A percentile compares a stretch with the other conserved stretches of the same genome.
Conservation (phyloP, 495 filamentous ascomycete genomes). For the Cercophora samala region DNA sequence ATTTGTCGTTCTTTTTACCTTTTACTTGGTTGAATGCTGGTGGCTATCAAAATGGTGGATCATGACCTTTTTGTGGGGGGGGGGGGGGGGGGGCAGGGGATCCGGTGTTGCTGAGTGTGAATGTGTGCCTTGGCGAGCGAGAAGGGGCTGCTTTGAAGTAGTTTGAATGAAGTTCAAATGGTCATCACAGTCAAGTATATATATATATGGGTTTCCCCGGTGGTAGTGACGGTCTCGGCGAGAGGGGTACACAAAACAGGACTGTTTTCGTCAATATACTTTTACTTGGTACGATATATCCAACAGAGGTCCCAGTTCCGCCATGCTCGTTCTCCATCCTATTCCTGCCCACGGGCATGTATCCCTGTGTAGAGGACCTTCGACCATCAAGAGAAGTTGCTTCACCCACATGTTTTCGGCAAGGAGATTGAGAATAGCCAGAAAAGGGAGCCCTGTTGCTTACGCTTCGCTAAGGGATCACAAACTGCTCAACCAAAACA, state of each 20-base stretch:
- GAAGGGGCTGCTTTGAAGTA: neutral
- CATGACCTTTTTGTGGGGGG: neutral
- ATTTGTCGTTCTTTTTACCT: neutral
- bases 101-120: neutral
- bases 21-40: neutral
- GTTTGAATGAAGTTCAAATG: neutral
- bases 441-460: no score
- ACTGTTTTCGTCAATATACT: neutral
- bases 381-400: no score
- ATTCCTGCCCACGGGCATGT: no score
- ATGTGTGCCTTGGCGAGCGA: neutral
- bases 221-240: neutral
- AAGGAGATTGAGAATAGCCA: no score
- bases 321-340: neutral
- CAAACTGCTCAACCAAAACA: constrained; percentile 41
- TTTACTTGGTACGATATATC: neutral
- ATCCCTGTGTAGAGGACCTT: no score
- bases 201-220: neutral
- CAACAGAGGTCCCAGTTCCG: neutral
- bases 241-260: neutral
- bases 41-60: neutral
- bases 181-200: neutral
- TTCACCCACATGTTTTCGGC: no score
- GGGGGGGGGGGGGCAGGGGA: no score
- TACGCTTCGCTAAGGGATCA: no score